Base-by-base conservation (phyloP, 345 rosid genomes). In the Acer saccharum region DNA sequence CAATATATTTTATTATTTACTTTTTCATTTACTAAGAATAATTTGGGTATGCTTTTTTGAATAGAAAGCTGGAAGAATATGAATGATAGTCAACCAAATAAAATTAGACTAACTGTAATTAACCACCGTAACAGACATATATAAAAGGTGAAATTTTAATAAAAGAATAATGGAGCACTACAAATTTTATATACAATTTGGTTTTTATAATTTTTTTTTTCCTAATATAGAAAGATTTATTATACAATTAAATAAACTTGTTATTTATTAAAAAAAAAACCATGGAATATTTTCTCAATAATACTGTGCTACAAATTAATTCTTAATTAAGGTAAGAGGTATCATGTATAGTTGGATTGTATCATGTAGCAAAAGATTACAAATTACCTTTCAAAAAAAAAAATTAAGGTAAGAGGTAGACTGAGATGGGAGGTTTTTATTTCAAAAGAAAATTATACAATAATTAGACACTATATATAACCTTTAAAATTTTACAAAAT, bases 61-160 rank as follows among this genome's bases (percentile, higher is more conserved):
- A 21, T 20, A 65, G 46, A 79, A 71, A 58, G 3, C 2, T 18
- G 9, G 27, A 25, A 71, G 78, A 76, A 64, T 23, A 21, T 44
- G 74, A 71, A 67, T 68, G 23, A 50, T 35, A 76, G 73, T 75
- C 82, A 64, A 69, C 66, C 13, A 6, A 46, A 48, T 50, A 61
- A 29, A 39, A 18, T 18, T 20, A 35, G 27, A 62, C 35, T 72
- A 85, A 84, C 87, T 32, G 80, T 77, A 80, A 82, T 32, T 80
- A 85, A 82, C 84, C 82, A 69, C 65, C 73, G 52, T 78, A 78
- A 81, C 79, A 10, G 80, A 72, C 71, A 16, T 3, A 60, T 60
- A 35, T 32, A 64, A 68, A 76, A 72, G 46, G 17, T 75, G 44
- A 61, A 79, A 9, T 46, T 46, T 10, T 46, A 7, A 7, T 8